Percentiles rank a stretch among this genome's conserved stretches.
Conservation (phyloP, 495 filamentous ascomycete genomes). For the Tuber microsphaerosporum region DNA sequence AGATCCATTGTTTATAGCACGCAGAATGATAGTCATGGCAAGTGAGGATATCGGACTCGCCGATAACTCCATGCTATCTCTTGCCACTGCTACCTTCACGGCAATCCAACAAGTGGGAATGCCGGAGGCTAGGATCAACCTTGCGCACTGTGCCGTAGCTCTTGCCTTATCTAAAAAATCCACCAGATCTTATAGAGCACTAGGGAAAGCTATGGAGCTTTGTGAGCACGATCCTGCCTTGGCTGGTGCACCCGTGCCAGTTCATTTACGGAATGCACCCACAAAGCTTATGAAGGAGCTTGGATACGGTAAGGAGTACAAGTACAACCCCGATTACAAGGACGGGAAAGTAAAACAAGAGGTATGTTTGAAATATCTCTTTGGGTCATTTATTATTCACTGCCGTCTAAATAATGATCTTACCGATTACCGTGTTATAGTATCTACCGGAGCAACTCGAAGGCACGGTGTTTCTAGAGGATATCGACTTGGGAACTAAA, state of each 20-base stretch:
- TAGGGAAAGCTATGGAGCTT: slow-evolving; percentile 70
- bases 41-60: slow-evolving; percentile 61
- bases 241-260: slow-evolving; percentile 68
- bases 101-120: slow-evolving; percentile 87
- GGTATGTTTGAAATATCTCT: slow-evolving; percentile 18
- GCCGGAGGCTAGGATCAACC: slow-evolving; percentile 86
- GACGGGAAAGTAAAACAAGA: slow-evolving; percentile 82
- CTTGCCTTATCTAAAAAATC: slow-evolving; percentile 76
- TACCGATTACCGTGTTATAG: slow-evolving; percentile 1
- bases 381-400: neutral
- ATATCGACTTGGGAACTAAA: slow-evolving; percentile 68
- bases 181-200: slow-evolving; percentile 71
- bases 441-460: slow-evolving; percentile 72
- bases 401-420: neutral
- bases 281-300: slow-evolving; percentile 88
- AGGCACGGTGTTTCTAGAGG: slow-evolving; percentile 69
- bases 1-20: slow-evolving; percentile 84
- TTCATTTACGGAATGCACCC: slow-evolving; percentile 86
- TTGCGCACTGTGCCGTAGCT: slow-evolving; percentile 80
- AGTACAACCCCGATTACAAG: slow-evolving; percentile 86
- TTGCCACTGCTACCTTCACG: slow-evolving; percentile 75
- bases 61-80: slow-evolving; percentile 72
- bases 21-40: slow-evolving; percentile 68
- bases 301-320: slow-evolving; percentile 84
- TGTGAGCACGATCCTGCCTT: slow-evolving; percentile 67